Evolutionary conservation across 1,139 yeast genomes (phyloP).

Genomic region (Suhomyces guaymorum): DNA sequence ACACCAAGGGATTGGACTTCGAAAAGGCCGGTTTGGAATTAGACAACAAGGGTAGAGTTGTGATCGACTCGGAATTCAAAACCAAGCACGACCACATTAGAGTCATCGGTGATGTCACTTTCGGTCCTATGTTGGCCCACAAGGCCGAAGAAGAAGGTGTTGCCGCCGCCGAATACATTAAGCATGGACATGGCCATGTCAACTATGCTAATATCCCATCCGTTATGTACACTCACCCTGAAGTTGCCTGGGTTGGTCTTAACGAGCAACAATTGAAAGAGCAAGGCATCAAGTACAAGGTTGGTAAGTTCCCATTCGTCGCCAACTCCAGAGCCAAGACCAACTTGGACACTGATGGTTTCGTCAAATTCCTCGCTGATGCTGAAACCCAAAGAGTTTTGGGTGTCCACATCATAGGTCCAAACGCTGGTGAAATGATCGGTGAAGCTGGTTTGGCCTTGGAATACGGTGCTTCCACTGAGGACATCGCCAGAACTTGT

Average conservation of each 20-base stretch:
- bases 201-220: constrained; percentile 97
- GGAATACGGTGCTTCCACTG: constrained; percentile 98
- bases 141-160: constrained; percentile 99
- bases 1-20: constrained; percentile 83
- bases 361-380: constrained; percentile 93
- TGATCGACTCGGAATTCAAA: constrained; percentile 91
- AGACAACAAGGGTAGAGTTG: constrained; percentile 89
- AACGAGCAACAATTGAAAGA: constrained; percentile 94
- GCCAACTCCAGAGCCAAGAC: constrained; percentile 99
- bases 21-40: constrained; percentile 87
- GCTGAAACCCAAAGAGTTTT: constrained; percentile 95
- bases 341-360: constrained; percentile 94
- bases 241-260: constrained; percentile 98
- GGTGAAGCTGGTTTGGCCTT: constrained; percentile 97
- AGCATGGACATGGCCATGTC: constrained; percentile 94
- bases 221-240: constrained; percentile 98
- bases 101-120: constrained; percentile 97
- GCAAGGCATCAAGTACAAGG: constrained; percentile 87
- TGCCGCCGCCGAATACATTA: constrained; percentile 95
- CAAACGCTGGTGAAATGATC: constrained; percentile 99
- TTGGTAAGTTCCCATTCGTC: constrained; percentile 97
- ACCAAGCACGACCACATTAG: constrained; percentile 92
- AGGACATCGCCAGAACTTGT: constrained; percentile 95
- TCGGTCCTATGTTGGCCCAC: constrained; percentile 99
- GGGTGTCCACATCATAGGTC: constrained; percentile 97